phyloP scores from a whole-genome alignment of 768 basidiomycete species.

The Phylloporus rhodoxanthus region DNA sequence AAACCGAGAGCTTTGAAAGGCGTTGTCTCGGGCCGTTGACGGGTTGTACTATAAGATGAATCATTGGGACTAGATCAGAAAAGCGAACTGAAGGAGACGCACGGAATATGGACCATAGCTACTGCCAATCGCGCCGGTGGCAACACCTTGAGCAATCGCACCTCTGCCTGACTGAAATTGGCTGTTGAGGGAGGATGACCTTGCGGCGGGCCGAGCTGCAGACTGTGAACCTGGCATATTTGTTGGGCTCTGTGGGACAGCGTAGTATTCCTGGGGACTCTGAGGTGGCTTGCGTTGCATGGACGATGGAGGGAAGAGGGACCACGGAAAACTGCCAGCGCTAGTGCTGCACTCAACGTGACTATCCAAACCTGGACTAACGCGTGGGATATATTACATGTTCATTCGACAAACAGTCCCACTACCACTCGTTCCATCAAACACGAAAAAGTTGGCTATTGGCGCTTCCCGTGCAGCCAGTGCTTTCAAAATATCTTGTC shows the following conservation, averaged over 20 bases:
- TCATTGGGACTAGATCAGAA: slow-evolving; percentile 1
- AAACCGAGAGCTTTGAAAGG: slow-evolving; percentile 50
- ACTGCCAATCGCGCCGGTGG: slow-evolving; percentile 69
- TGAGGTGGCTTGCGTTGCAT: slow-evolving; percentile 42
- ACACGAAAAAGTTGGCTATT: slow-evolving; percentile 86
- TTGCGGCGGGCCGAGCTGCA: slow-evolving; percentile 20
- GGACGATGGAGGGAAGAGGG: slow-evolving; percentile 14
- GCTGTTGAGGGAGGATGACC: slow-evolving; percentile 26
- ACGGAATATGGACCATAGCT: slow-evolving; percentile 89
- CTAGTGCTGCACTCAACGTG: slow-evolving; percentile 18
- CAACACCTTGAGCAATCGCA: slow-evolving; percentile 72
- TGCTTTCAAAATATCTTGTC: slow-evolving; percentile 90
- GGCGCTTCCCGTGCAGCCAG: slow-evolving; percentile 88
- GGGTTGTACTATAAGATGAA: slow-evolving; percentile 49
- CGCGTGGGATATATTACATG: slow-evolving; percentile 34
- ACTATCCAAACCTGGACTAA: slow-evolving; percentile 19
- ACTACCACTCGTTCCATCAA: slow-evolving; percentile 76
- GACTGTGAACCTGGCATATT: slow-evolving; percentile 27
- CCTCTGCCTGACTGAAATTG: slow-evolving; percentile 37
- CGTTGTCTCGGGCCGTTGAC: slow-evolving; percentile 33
- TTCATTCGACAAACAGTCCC: slow-evolving; percentile 59
- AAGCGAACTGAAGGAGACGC: slow-evolving; percentile 22
- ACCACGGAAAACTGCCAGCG: slow-evolving; percentile 8
- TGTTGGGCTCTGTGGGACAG: slow-evolving; percentile 56
- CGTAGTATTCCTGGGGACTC: slow-evolving; percentile 52